Conservation (phyloP, 805 yeast species). For the Myxozyma nipponensis region DNA sequence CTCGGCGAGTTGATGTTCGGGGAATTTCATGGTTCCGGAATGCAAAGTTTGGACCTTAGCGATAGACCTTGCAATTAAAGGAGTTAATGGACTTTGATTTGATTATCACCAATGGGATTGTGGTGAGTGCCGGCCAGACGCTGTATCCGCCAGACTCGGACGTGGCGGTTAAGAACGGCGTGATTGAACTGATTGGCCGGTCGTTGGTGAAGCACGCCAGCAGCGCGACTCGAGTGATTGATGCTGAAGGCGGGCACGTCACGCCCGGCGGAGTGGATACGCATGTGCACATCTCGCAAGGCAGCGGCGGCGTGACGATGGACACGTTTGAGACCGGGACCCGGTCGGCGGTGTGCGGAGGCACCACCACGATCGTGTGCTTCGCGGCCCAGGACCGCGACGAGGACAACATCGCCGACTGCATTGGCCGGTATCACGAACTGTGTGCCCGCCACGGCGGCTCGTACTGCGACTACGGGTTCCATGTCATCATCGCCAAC, state of each 20-base stretch:
- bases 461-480: slow-evolving; percentile 47
- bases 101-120: slow-evolving; percentile 30
- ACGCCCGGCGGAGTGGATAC: slow-evolving; percentile 54
- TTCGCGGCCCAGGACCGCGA: slow-evolving; percentile 46
- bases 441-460: slow-evolving; percentile 33
- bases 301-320: slow-evolving; percentile 41
- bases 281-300: slow-evolving; percentile 48
- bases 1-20: too few relatives aligned
- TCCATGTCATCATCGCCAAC: slow-evolving; percentile 44
- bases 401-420: slow-evolving; percentile 32
- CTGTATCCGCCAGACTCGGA: slow-evolving; percentile 33
- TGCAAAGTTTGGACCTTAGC: too few relatives aligned
- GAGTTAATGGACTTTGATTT: slow-evolving; percentile 29
- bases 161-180: slow-evolving; percentile 44
- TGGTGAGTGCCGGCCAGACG: slow-evolving; percentile 21
- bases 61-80: too few relatives aligned
- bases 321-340: slow-evolving; percentile 47
- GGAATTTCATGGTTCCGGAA: too few relatives aligned
- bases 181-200: slow-evolving; percentile 40
- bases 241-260: slow-evolving; percentile 47
- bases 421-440: slow-evolving; percentile 36
- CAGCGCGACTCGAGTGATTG: slow-evolving; percentile 34
- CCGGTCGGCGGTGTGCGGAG: slow-evolving; percentile 48
- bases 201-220: slow-evolving; percentile 31
- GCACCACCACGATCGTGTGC: slow-evolving; percentile 48